A percentile compares a stretch with the other conserved stretches of the same genome.
Conservation (phyloP, 2,329 filamentous ascomycete species). For the Epichloe typhina region DNA sequence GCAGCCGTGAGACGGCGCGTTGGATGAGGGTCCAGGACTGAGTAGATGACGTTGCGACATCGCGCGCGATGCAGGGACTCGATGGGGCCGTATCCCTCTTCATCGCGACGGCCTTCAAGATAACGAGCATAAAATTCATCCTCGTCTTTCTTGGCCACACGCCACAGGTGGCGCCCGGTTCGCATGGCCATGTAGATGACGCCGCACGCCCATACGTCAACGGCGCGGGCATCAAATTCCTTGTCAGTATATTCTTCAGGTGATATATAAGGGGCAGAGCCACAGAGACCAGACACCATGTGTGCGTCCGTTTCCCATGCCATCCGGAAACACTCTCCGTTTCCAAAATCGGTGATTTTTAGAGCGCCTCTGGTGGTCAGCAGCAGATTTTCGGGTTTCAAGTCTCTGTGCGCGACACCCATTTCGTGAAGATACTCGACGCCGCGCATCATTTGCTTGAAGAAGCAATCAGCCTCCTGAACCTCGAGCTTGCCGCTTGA, state of each 20-base stretch:
- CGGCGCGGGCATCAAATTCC: conserved; percentile 94
- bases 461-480: conserved; percentile 90
- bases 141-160: conserved; percentile 90
- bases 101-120: conserved; percentile 80
- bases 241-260: conserved; percentile 92
- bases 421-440: conserved; percentile 99
- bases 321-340: conserved; percentile 98
- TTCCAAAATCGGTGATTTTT: conserved; percentile 98
- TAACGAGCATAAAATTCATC: conserved; percentile 97
- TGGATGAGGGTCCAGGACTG: conserved; percentile 90
- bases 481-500: conserved; percentile 86
- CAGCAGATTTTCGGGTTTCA: conserved; percentile 93
- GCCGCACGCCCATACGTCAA: conserved; percentile 95
- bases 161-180: conserved; percentile 90
- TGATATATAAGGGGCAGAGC: conserved; percentile 92
- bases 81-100: conserved; percentile 88
- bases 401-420: conserved; percentile 91
- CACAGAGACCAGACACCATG: conserved; percentile 94
- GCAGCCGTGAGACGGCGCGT: conserved; percentile 85
- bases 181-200: conserved; percentile 99
- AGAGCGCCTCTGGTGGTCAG: conserved; percentile 83
- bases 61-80: conserved; percentile 88
- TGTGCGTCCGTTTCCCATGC: conserved; percentile 97
- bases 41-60: conserved; percentile 98
- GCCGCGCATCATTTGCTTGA: conserved; percentile 98